Percentiles rank a stretch among this genome's conserved stretches.
phyloP scores from a whole-genome alignment of 2,329 filamentous ascomycete genomes.

The Cordyceps cateniannulata region DNA sequence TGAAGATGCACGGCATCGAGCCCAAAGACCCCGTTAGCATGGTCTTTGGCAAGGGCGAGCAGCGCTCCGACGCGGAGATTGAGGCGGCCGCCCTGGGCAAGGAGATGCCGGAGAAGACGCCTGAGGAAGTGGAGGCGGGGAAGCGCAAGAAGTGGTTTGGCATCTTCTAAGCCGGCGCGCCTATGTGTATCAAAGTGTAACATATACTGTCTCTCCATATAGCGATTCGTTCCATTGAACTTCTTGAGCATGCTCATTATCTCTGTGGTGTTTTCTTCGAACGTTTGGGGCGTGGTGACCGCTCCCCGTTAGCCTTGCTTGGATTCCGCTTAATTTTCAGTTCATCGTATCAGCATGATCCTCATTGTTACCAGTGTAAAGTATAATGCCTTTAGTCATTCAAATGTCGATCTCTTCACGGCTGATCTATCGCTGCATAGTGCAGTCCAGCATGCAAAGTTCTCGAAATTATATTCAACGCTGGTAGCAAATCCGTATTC shows the following conservation, averaged over 20 bases:
- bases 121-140: constrained; percentile 28
- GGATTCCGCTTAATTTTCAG: too few species aligned
- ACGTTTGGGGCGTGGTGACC: too few species aligned
- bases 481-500: neutral
- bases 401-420: too few species aligned
- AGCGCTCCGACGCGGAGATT: constrained; percentile 29
- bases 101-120: constrained; percentile 25
- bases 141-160: constrained; percentile 71
- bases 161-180: constrained; percentile 53
- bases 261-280: too few species aligned
- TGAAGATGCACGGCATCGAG: constrained; percentile 78
- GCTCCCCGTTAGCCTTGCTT: too few species aligned
- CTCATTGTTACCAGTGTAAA: too few species aligned
- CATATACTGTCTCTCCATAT: neutral
- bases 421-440: too few species aligned
- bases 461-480: neutral
- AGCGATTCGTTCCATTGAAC: neutral
- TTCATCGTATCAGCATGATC: too few species aligned
- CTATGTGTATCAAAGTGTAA: neutral
- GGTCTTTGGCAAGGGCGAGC: constrained; percentile 33
- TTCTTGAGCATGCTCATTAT: too few species aligned
- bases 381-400: too few species aligned
- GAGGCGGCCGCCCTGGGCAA: constrained; percentile 31
- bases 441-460: too few species aligned
- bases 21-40: constrained; percentile 48